Conservation (phyloP, 768 basidiomycete genomes). For the Vishniacozyma victoriae region DNA sequence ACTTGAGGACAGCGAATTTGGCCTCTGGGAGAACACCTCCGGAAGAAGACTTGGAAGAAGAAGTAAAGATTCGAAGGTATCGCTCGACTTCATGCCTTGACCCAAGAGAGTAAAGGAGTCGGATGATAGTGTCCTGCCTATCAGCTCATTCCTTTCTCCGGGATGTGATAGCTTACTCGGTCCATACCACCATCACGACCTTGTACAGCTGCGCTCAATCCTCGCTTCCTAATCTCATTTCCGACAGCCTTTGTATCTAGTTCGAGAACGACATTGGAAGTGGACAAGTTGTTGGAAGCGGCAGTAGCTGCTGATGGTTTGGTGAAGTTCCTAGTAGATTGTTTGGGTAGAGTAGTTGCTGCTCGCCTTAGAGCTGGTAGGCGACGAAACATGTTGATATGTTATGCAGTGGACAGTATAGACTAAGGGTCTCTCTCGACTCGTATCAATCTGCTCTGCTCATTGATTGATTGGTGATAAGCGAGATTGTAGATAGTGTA, state of each 20-base stretch:
- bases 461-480: no score
- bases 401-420: no score
- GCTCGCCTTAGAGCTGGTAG: neutral
- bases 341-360: neutral
- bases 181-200: slow-evolving; percentile 43
- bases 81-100: slow-evolving; percentile 96
- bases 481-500: neutral
- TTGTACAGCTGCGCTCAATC: slow-evolving; percentile 26
- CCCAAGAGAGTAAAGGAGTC: slow-evolving; percentile 92
- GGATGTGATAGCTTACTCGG: slow-evolving; percentile 19
- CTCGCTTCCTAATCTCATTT: slow-evolving; percentile 41
- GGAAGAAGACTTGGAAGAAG: slow-evolving; percentile 66
- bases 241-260: slow-evolving; percentile 42
- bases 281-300: slow-evolving; percentile 13
- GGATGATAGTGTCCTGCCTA: slow-evolving; percentile 86
- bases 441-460: no score
- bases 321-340: slow-evolving; percentile 9
- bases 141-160: neutral
- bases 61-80: slow-evolving; percentile 94
- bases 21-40: slow-evolving; percentile 53
- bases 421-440: no score
- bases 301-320: slow-evolving; percentile 17
- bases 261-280: slow-evolving; percentile 35
- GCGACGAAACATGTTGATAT: no score
- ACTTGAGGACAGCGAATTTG: slow-evolving; percentile 94